Evolutionary conservation across 441 rosid species (phyloP), one percentile per base, ranked within the genome.

Genomic region (Viola pubescens): DNA sequence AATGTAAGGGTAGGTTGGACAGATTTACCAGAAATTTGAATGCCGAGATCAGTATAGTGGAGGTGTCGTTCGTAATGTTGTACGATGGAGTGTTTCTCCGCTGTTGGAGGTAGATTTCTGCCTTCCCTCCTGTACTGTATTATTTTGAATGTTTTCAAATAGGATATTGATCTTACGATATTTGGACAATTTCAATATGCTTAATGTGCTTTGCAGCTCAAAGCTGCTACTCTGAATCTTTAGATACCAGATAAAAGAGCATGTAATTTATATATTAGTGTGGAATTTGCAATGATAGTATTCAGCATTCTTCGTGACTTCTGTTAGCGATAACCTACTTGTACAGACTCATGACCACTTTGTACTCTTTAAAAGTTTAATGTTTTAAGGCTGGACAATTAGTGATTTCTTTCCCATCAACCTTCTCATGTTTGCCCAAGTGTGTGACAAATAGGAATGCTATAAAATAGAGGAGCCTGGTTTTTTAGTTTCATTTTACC

Each of bases 1-100:
- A 45, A 59, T 66, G 48, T 60, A 61, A 65, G 52, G 16, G 55
- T 77, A 92, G 95, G 87, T 89, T 57, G 97, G 98, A 52, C 96
- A 87, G 81, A 79, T 92, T 63, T 92, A 73, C 56, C 92, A 84
- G 79, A 89, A 87, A 69, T 89, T 92, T 59, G 84, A 82, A 59
- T 87, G 95, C 63, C 67, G 63, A 68, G 85, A 80, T 74, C 76
- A 70, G 62, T 65, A 84, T 14, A 72, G 71, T 50, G 82, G 82
- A 68, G 98, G 97, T 69, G 71, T 84, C 26, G 63, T 92, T 61
- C 76, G 80, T 56, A 89, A 92, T 66, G 90, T 85, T 77, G 94
- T 92, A 56, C 81, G 64, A 64, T 89, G 98, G 98, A 89, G 97
- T 76, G 52, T 89, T 64, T 89, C 94, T 6, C 69, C 79, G 56